Percentiles rank a stretch among this genome's conserved stretches.
Conservation (phyloP, 1,139 yeast species). For the Blastobotrys buckinghamii region DNA sequence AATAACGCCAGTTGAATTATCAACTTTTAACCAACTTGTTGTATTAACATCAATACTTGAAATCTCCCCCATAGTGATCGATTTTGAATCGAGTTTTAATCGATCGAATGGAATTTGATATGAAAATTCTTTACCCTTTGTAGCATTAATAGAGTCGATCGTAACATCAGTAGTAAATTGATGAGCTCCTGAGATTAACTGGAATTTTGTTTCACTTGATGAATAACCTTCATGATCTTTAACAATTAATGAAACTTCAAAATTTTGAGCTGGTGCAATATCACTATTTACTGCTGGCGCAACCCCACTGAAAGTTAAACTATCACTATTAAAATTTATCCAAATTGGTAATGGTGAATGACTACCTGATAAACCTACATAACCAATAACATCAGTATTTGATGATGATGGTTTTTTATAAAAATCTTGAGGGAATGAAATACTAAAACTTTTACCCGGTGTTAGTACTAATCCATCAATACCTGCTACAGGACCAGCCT, state of each 20-base stretch:
- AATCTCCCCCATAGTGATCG: constrained; percentile 47
- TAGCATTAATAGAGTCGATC: constrained; percentile 49
- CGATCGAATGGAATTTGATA: constrained; percentile 55
- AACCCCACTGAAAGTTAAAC: constrained; percentile 71
- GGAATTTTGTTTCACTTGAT: constrained; percentile 64
- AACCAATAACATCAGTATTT: constrained; percentile 44
- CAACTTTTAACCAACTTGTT: constrained; percentile 49
- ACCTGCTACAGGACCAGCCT: constrained; percentile 45
- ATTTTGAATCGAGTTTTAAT: constrained; percentile 54
- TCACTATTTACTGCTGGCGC: constrained; percentile 82
- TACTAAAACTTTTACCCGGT: constrained; percentile 60
- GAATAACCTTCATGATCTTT: constrained; percentile 73
- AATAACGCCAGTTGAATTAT: constrained; percentile 36
- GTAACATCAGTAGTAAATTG: constrained; percentile 59
- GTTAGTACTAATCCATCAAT: constrained; percentile 62
- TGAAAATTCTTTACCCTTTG: constrained; percentile 50
- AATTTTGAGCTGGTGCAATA: constrained; percentile 79
- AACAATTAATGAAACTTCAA: constrained; percentile 70
- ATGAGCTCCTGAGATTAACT: constrained; percentile 82
- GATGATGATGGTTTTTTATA: constrained; percentile 39
- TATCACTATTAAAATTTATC: constrained; percentile 55
- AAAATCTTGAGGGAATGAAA: constrained; percentile 54
- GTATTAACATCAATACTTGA: constrained; percentile 44
- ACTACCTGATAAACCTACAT: constrained; percentile 76
- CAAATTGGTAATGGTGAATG: constrained; percentile 89